Evolutionary conservation across 2,329 filamentous ascomycete species (phyloP), one percentile per base, ranked within the genome.

Genomic region (Didymella exigua): DNA sequence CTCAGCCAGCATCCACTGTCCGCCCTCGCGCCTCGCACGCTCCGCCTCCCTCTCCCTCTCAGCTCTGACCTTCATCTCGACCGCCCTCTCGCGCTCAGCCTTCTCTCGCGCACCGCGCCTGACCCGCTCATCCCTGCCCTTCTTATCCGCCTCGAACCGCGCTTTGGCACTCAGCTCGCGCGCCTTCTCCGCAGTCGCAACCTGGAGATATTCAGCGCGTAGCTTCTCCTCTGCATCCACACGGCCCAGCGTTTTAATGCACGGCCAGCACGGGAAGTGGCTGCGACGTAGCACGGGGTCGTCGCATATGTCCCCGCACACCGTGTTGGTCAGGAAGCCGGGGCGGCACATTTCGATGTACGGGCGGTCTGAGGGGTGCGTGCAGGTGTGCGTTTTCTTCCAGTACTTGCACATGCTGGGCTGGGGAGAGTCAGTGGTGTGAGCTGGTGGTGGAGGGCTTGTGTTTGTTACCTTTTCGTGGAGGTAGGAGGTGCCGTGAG

Each of bases 371-470:
- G 55, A 59, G 44, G 44, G 31, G 56, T 67, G 59, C 3, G 38
- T 49, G 53, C 66, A 69, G 3, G 62, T 66, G 45, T 68, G 63
- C 7, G 47, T 34, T 29, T 69, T 69, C 37, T 59, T 67, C 63
- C 65, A 67, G 59, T 67, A 68, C 19, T 49, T 51, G 47, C 66
- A 69, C 66, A 69, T 69, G 8, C 6, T 59, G 43, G 41, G n/a
- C 47, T 37, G 24, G 21, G 11, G 36, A 18, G 10, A 16, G 26
- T 48, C 8, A 51, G 49, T 33, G 29, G 16, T 16, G 13, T 18
- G 3, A 13, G 31, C 6, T 14, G 3, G 38, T 41, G 11, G 14
- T 29, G 19, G 16, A 42, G 40, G 26, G n/a, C n/a, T n/a, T 42
- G 40, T 18, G 2, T 5, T 1, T 1, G 7, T 4, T 21, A 21